A percentile compares a stretch with the other conserved stretches of the same genome.
These are phyloP conservation scores for Trichophyton verrucosum DNA, from an alignment of 2,329 filamentous ascomycete genomes.

Conservation along the genomic window DNA sequence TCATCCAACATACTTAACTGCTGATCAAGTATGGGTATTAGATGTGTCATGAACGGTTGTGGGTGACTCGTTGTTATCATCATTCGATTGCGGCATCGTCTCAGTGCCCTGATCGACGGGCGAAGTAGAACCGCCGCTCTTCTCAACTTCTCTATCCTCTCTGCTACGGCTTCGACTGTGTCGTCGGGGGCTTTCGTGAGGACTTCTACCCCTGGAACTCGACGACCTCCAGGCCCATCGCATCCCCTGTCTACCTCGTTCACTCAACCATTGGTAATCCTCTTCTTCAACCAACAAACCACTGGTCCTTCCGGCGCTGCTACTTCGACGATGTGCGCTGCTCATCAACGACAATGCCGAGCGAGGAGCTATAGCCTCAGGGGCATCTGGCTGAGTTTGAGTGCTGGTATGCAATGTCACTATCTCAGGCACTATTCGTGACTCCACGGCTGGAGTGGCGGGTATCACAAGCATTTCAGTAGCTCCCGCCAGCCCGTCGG, in stretches of 20 bases:
- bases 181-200: not conserved
- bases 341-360: constrained; percentile 4
- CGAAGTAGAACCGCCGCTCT: not conserved
- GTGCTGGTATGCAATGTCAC: not conserved
- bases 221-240: constrained; percentile 13
- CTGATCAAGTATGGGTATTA: not conserved
- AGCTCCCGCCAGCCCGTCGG: constrained; percentile 15
- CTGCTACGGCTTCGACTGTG: not conserved
- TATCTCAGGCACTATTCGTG: not conserved
- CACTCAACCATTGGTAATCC: constrained; percentile 17
- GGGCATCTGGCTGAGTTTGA: constrained; percentile 5
- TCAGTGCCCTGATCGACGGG: not conserved
- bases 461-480: constrained; percentile 14
- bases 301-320: constrained; percentile 13
- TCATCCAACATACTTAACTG: not conserved
- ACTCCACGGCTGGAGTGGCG: constrained; percentile 12
- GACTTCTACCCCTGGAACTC: not conserved
- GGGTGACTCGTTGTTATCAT: not conserved
- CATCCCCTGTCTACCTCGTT: constrained; percentile 16
- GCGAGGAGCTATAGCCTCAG: not conserved
- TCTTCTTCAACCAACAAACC: constrained; percentile 19
- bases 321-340: constrained; percentile 10
- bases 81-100: not conserved
- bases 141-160: not conserved
- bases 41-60: not conserved